Conservation (phyloP, 805 yeast genomes). For the Kluyveromyces lactis region DNA sequence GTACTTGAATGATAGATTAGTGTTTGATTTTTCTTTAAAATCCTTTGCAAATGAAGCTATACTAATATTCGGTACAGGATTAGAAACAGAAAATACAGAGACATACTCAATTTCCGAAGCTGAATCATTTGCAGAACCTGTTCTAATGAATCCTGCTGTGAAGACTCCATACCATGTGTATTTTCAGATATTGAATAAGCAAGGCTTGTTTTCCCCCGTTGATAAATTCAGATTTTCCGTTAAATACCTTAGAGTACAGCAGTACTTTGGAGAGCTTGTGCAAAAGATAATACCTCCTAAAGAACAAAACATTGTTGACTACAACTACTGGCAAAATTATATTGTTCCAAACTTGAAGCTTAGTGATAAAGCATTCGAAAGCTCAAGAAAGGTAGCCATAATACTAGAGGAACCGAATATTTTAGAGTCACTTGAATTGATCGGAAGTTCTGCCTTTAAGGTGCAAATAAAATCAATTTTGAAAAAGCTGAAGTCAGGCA, state of each 20-base stretch:
- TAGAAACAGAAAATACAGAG: conserved; percentile 5
- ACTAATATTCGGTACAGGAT: conserved; percentile 13
- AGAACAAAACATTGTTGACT: background rate
- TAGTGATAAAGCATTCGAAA: conserved; percentile 16
- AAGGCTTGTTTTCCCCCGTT: background rate
- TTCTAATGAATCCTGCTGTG: background rate
- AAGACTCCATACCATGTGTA: conserved; percentile 3
- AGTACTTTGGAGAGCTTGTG: background rate
- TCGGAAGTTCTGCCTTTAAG: background rate
- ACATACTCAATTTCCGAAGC: conserved; percentile 15
- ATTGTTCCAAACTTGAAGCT: conserved; percentile 17
- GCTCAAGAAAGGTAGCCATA: conserved; percentile 7
- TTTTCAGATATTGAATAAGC: conserved; percentile 1
- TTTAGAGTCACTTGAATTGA: background rate
- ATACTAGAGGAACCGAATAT: background rate
- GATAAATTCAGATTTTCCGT: conserved; percentile 2
- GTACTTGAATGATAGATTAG: conserved; percentile 19
- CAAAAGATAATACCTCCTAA: background rate
- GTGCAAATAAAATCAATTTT: background rate
- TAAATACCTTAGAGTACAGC: background rate
- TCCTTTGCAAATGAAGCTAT: conserved; percentile 23
- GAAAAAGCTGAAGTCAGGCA: background rate
- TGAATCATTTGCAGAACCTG: background rate
- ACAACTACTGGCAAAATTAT: conserved; percentile 16
- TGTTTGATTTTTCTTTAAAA: conserved; percentile 23